These are phyloP conservation scores for Gnomoniopsis smithogilvyi DNA, from an alignment of 2,329 filamentous ascomycete genomes.

Conservation along the genomic window DNA sequence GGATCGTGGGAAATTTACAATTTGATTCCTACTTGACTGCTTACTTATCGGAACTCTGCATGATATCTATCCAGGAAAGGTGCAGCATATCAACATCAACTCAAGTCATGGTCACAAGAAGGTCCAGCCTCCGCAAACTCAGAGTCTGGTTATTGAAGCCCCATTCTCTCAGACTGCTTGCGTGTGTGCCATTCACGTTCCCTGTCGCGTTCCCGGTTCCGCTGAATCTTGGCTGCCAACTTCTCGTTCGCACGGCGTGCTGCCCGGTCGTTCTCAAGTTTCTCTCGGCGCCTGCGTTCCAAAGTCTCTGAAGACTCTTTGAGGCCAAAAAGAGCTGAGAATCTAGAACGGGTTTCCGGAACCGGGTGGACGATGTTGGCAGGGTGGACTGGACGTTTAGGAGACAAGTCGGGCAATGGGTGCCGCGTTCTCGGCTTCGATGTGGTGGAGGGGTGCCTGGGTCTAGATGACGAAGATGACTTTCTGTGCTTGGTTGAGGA, in stretches of 20 bases:
- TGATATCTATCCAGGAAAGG: no score
- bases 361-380: not conserved
- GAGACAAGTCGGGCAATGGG: not conserved
- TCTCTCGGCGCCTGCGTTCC: not conserved
- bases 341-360: not conserved
- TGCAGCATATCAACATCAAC: no score
- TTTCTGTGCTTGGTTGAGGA: not conserved
- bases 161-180: not conserved
- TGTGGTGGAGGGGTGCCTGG: not conserved
- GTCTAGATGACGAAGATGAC: not conserved
- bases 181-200: conserved; percentile 3
- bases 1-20: no score
- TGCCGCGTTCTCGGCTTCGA: not conserved
- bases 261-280: not conserved
- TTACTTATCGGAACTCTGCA: no score
- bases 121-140: no score
- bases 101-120: no score
- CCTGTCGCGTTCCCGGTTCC: conserved; percentile 1
- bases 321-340: not conserved
- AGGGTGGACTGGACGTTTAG: not conserved
- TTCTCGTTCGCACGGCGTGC: not conserved
- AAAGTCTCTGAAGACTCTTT: not conserved
- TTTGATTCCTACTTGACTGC: no score
- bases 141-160: not conserved
- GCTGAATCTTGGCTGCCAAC: conserved; percentile 1